Conservation (phyloP, 2,329 filamentous ascomycete species). For the Helminthosporium solani region DNA sequence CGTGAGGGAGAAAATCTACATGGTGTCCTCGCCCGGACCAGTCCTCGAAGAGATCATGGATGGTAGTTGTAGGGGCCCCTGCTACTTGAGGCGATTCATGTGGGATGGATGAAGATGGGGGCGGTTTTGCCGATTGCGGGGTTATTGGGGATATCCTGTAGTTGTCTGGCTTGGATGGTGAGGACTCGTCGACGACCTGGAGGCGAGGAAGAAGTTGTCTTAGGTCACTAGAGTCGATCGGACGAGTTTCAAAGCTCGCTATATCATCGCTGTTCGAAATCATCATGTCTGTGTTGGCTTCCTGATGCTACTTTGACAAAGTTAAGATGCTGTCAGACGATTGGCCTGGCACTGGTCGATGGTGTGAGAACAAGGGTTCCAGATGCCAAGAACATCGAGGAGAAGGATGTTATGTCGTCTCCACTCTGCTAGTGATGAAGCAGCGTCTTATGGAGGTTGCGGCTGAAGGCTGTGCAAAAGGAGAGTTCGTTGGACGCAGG, state of each 20-base stretch:
- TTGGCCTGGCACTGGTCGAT: background rate
- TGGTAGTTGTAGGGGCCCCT: background rate
- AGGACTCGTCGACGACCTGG: conserved; percentile 7
- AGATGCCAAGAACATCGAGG: too few relatives aligned
- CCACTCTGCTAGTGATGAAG: too few relatives aligned
- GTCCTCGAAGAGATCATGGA: background rate
- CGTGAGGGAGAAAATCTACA: conserved; percentile 6
- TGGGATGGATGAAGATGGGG: background rate
- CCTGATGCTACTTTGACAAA: too few relatives aligned
- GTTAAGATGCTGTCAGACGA: too few relatives aligned
- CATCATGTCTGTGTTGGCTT: background rate
- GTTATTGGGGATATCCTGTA: conserved; percentile 8
- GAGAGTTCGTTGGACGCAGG: background rate
- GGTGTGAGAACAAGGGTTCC: too few relatives aligned
- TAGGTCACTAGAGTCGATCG: background rate
- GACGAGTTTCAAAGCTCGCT: background rate
- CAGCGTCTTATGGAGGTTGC: too few relatives aligned
- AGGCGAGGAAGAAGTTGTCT: conserved; percentile 1
- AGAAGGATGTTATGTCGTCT: too few relatives aligned
- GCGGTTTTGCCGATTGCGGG: background rate
- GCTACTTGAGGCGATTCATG: background rate
- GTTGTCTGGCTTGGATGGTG: conserved; percentile 9
- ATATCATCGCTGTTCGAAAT: background rate
- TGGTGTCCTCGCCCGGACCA: conserved; percentile 7
- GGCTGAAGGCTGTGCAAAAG: background rate